Evolutionary conservation across 2,329 filamentous ascomycete species (phyloP), one percentile per base, ranked within the genome.

Genomic region (Aspergillus sp.): DNA sequence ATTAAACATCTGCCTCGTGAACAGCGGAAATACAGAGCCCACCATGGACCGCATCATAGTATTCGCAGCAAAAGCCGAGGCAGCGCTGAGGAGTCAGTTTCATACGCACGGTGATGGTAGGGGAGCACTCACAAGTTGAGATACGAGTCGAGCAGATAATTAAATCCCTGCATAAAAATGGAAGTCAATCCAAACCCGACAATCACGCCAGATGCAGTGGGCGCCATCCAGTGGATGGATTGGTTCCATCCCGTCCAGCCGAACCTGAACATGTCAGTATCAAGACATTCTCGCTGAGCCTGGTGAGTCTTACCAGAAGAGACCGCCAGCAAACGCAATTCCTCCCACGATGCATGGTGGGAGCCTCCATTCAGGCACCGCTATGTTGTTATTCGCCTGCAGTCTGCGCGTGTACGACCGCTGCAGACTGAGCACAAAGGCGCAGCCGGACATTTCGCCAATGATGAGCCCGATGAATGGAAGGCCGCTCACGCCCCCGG

Each of bases 131-230:
- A 62, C 60, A 62, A 61, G 22, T 54, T 56, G 9, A 59, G 38
- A 20, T 62, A 61, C 1, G 57, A 57, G 38, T 61, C 59, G 2
- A 62, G 53, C 3, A 62, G 45, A 32, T 62, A 61, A 16, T 64
- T 64, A 36, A 61, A 61, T 3, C 57, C 52, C 33, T 59, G 59
- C 53, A 62, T 59, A 47, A 64, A 64, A 17, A 65, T 64, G 0
- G 59, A 53, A 0, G 63, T 55, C 7, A 64, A 42, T 3, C 62
- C 61, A 35, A 65, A 64, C 1, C 62, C 62, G 3, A 60, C 55
- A 4, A 62, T 10, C 1, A 63, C 52, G 1, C 61, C 59, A 5
- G 60, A 48, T 5, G 58, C 52, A 4, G 58, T 62, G 6, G 62
- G 61, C 0, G 52, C 59, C 52, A 63, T 60, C 61, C 61, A 65